Evolutionary conservation across 805 yeast genomes (phyloP).

Genomic region (Blastobotrys muscicola): DNA sequence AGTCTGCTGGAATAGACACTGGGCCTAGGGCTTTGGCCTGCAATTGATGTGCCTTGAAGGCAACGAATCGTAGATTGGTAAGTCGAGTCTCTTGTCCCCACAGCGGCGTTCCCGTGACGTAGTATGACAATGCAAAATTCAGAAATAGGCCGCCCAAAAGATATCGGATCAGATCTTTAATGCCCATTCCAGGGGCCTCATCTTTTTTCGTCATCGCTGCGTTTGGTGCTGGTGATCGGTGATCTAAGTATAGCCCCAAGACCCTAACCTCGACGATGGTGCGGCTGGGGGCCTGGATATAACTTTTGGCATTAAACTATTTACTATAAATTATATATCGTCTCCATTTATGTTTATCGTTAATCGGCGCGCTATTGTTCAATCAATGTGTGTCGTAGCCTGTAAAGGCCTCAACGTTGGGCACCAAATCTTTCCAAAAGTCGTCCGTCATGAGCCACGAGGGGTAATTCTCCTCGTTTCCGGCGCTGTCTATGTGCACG

Average conservation of each 20-base stretch:
- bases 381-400: slow-evolving; percentile 14
- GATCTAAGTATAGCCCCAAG: neutral
- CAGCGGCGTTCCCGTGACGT: slow-evolving; percentile 45
- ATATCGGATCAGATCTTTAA: slow-evolving; percentile 25
- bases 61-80: slow-evolving; percentile 35
- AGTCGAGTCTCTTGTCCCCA: slow-evolving; percentile 56
- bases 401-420: slow-evolving; percentile 19
- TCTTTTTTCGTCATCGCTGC: too few species aligned
- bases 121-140: slow-evolving; percentile 44
- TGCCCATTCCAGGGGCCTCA: too few species aligned
- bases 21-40: slow-evolving; percentile 1
- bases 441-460: slow-evolving; percentile 55
- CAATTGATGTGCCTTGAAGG: slow-evolving; percentile 17
- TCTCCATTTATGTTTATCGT: neutral
- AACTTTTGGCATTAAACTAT: neutral
- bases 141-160: slow-evolving; percentile 38
- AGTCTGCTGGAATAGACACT: neutral
- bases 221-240: too few species aligned
- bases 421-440: slow-evolving; percentile 50
- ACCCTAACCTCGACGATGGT: neutral
- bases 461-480: slow-evolving; percentile 35
- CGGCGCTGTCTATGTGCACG: slow-evolving; percentile 27
- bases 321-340: neutral
- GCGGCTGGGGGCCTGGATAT: neutral
- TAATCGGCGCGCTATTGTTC: neutral